Evolutionary conservation across 768 basidiomycete genomes (phyloP), one percentile per base, ranked within the genome.

Genomic region (Tricholoma saponaceum): DNA sequence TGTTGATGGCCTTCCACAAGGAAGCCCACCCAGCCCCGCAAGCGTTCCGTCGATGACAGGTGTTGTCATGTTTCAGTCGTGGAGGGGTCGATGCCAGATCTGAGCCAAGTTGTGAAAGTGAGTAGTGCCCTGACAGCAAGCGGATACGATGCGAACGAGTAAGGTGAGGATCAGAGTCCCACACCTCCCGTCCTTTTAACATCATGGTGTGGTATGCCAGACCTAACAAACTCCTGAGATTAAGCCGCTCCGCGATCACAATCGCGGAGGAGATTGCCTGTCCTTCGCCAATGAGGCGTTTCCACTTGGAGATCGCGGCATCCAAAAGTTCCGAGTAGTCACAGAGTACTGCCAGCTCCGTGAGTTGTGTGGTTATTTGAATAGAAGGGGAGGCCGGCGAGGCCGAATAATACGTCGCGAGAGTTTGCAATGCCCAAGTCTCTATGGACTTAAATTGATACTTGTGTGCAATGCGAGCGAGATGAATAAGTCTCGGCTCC

Each of bases 381-480:
- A 73, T 67, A 13, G 67, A 60, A 9, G 64, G 43, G 53, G 58
- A 44, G 46, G 64, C 41, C 56, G 66, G 52, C 62, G 69, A 37
- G 44, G 62, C 58, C 51, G 66, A 69, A 53, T 68, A 66, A 66
- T 77, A 77, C 18, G 64, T 55, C 59, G 75, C 72, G 44, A 82
- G 71, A 7, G 76, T 76, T 35, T 69, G 56, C 44, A 80, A 67
- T 0, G 79, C 78, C 82, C 82, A 84, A 23, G 57, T 64, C 66
- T 83, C 81, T 46, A 77, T 77, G 13, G 74, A 75, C 20, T 72
- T 70, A 65, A 83, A 83, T 51, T 81, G 77, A 64, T 84, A 84
- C 57, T 83, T 84, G 69, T 84, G 80, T 2, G 82, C 76, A 58
- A 83, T 77, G 14, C 77, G 77, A 20, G 79, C 76, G 55, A 82